phyloP scores from a whole-genome alignment of 2,329 filamentous ascomycete species.

The Corinectria fuckeliana region DNA sequence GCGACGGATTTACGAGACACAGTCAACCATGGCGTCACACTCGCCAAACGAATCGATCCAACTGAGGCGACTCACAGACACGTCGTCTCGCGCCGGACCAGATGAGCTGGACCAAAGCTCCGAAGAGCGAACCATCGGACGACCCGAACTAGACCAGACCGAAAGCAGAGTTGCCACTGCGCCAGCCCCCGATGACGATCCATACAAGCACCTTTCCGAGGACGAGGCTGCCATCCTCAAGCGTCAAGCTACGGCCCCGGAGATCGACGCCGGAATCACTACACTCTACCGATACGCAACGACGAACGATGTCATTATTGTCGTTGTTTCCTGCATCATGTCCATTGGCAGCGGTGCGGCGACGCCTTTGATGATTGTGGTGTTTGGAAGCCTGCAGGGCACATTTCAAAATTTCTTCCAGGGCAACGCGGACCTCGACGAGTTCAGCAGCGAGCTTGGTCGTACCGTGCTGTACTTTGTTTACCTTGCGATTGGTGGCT shows the following conservation, averaged over 20 bases:
- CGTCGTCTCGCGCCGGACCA: background rate
- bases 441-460: constrained; percentile 61
- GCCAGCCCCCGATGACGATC: background rate
- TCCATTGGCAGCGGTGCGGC: constrained; percentile 72
- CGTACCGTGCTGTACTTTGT: constrained; percentile 72
- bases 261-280: constrained; percentile 64
- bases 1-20: background rate
- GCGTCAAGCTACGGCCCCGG: constrained; percentile 67
- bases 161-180: background rate
- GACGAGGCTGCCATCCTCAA: constrained; percentile 68
- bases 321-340: constrained; percentile 61
- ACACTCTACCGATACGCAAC: constrained; percentile 72
- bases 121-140: background rate
- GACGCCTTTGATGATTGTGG: constrained; percentile 74
- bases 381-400: constrained; percentile 75
- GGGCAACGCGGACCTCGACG: constrained; percentile 48
- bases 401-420: constrained; percentile 68
- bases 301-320: constrained; percentile 63
- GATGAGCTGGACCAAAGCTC: background rate
- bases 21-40: background rate
- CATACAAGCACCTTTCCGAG: constrained; percentile 44
- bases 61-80: background rate
- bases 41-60: background rate
- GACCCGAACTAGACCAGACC: background rate
- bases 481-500: constrained; percentile 79